Evolutionary conservation across 108 stramenopile genomes (phyloP), one percentile per base, ranked within the genome.

Genomic region (Epithemia pelagica): DNA sequence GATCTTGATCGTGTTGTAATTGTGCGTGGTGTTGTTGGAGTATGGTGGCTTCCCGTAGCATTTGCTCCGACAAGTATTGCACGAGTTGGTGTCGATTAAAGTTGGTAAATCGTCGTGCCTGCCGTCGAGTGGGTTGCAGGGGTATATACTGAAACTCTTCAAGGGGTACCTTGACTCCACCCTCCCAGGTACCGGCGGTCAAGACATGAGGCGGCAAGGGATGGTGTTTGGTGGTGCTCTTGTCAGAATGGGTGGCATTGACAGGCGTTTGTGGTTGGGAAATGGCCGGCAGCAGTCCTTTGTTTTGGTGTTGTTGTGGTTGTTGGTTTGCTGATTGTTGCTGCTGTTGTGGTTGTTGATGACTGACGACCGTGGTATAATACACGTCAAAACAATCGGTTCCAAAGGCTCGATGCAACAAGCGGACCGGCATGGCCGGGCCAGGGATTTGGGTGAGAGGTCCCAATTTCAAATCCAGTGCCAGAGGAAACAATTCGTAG

Each of bases 361-460:
- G n/a, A 8, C 58, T 56, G 67, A 77, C 79, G 30, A 52, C 52
- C 62, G 78, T 84, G 56, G 78, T 78, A 70, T 82, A 83, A 46
- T 86, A 89, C 27, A 85, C 82, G 28, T 83, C 72, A 58, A 90
- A 85, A 53, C 88, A 90, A 66, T 90, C 88, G 2, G 28, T 30
- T 0, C 88, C 88, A 75, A 90, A 90, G 20, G 83, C 82, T 15
- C 88, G 76, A 61, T 82, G 71, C 52, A 90, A 59, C 1, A 82
- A 54, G 7, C 25, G 24, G 0, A 83, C 70, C 7, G 81, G 85
- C 61, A 60, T 74, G 24, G 61, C 30, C 18, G 88, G 88, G 25
- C 81, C 83, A 32, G 30, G 61, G 0, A 90, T 69, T 25, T 63
- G 53, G 21, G 55, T 33, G n/a, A 90, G 30, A 2, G 85, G 85